A percentile compares a stretch with the other conserved stretches of the same genome.
Evolutionary conservation across 2,329 filamentous ascomycete genomes (phyloP).

Genomic region (Leptographium procerum): DNA sequence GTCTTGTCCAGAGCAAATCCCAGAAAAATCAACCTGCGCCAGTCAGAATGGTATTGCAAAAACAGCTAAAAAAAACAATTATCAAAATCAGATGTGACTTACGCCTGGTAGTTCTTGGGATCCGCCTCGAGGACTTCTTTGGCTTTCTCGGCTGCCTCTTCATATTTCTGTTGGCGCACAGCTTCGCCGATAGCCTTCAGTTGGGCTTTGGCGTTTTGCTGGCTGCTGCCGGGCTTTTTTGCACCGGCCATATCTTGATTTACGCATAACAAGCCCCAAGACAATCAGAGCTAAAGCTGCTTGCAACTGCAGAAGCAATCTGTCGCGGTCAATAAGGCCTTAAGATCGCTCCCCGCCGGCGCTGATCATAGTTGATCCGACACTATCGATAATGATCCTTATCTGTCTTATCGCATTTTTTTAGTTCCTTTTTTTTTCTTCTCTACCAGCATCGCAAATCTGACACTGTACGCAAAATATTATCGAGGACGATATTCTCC

Average conservation of each 20-base stretch:
- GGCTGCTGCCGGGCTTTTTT: constrained; percentile 18
- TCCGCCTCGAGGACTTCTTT: constrained; percentile 60
- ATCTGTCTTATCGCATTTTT: constrained; percentile 1
- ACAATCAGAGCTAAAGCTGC: neutral
- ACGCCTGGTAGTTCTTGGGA: constrained; percentile 72
- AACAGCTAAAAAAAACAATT: too few species aligned
- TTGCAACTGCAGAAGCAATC: neutral
- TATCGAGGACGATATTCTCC: neutral
- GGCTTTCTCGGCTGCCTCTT: constrained; percentile 60
- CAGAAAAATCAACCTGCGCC: constrained; percentile 56
- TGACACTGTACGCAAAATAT: neutral
- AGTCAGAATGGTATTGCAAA: neutral
- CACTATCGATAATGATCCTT: constrained; percentile 1
- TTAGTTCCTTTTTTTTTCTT: neutral
- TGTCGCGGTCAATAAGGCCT: too few species aligned
- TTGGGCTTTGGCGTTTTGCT: constrained; percentile 54
- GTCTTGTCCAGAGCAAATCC: constrained; percentile 77
- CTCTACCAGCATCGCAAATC: neutral
- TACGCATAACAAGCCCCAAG: neutral
- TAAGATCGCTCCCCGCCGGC: neutral
- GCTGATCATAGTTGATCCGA: constrained; percentile 1
- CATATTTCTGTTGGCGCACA: constrained; percentile 68
- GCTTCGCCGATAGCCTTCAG: constrained; percentile 73
- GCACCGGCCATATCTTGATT: constrained; percentile 7
- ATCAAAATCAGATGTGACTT: constrained; percentile 19